Evolutionary conservation across 2,329 filamentous ascomycete genomes (phyloP), one percentile per base, ranked within the genome.

Genomic region (Mycosphaerella arachidis): DNA sequence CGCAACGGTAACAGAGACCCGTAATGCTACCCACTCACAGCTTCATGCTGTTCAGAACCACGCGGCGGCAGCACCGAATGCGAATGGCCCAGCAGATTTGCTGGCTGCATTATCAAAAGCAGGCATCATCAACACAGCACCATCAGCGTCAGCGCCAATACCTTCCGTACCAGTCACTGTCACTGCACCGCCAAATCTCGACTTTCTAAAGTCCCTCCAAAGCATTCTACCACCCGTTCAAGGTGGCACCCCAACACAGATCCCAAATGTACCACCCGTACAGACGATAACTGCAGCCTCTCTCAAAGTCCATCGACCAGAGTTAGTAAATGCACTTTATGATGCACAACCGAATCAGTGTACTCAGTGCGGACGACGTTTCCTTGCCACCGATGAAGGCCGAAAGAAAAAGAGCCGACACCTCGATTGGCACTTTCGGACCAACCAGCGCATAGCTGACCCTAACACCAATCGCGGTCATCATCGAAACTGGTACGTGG

Each of bases 391-490:
- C 53, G 85, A 87, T 12, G 86, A 90, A 65, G 93, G 93, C 12
- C 89, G 86, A 69, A 87, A 88, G 72, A 90, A 89, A 79, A 97
- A 97, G 78, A 90, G 88, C 27, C 86, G 88, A 3, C 94, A 99
- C 73, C 87, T 99, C 81, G 94, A 99, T 76, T 99, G 94, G 94
- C 94, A 99, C 75, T 99, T 99, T 78, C 87, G 89, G 58, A 92
- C 93, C 27, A 93, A 97, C 71, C 89, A 92, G 70, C 88, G 92
- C 50, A 91, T 95, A 76, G 86, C 87, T 2, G 93, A 97, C 67
- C 88, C 90, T 13, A 87, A 91, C 70, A 61, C 66, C 24, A 93
- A 91, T 73, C 85, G 91, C 62, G 92, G 90, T 33, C 90, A 95
- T 68, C 92, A 95, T 71, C 87, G 94, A 35, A 95, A 91, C 74